A percentile compares a stretch with the other conserved stretches of the same genome.
These are phyloP conservation scores for Scutellaria barbata DNA, from an alignment of 257 asterid species.

Conservation along the genomic window DNA sequence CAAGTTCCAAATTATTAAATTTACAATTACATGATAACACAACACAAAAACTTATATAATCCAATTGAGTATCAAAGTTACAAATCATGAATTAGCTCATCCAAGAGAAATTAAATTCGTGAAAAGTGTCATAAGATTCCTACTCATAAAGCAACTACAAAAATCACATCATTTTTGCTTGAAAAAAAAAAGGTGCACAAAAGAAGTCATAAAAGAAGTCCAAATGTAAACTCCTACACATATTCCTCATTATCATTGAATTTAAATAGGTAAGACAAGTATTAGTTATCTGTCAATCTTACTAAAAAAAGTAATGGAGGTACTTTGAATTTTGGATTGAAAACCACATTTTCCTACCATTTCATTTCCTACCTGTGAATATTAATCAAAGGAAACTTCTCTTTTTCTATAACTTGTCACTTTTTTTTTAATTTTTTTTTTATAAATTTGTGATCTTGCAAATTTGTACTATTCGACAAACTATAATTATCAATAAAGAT, in stretches of 20 bases:
- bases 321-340: slow-evolving; percentile 31
- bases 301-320: background rate
- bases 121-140: too few species aligned
- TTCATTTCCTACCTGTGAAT: background rate
- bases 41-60: too few species aligned
- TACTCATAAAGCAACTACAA: slow-evolving; percentile 9
- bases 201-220: background rate
- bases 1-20: too few species aligned
- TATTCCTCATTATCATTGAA: slow-evolving; percentile 24
- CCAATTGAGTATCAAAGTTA: too few species aligned
- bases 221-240: slow-evolving; percentile 7
- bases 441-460: too few species aligned
- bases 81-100: too few species aligned
- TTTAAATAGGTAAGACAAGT: slow-evolving; percentile 13
- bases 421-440: too few species aligned
- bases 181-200: background rate
- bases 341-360: slow-evolving; percentile 36
- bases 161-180: background rate
- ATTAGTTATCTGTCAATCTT: slow-evolving; percentile 26
- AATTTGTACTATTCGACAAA: too few species aligned
- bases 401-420: background rate
- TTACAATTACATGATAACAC: too few species aligned
- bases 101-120: too few species aligned
- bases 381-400: slow-evolving; percentile 19
- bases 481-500: slow-evolving; percentile 26